Base-by-base conservation (phyloP, 805 yeast genomes). In the Kodamaea leandrae region DNA sequence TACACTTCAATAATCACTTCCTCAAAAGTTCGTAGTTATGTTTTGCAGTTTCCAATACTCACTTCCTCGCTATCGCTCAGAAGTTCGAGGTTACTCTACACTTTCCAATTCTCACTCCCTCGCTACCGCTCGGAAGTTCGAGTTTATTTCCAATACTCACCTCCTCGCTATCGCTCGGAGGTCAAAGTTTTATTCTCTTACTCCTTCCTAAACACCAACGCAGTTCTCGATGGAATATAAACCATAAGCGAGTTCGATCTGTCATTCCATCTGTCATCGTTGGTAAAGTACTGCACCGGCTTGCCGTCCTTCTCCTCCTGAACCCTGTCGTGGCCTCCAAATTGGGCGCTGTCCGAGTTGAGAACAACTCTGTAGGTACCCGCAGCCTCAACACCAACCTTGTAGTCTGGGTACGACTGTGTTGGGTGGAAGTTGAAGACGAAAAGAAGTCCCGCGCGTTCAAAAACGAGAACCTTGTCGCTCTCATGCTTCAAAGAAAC, bases 351-450 rank as follows among this genome's bases (percentile, higher is more conserved):
- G 56, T 91, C 99, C 2, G 90, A 72, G 55, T 85, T 84, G 53
- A 93, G 68, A 20, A 86, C 81, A 37, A 90, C 72, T 49, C 72
- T 74, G 61, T 91, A 91, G 37, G 68, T 69, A 6, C 98, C 99
- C 0, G 91, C 72, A 9, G 54, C 66, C 19, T 91, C 89, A 15
- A 87, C 86, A n/a, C 99, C 98, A 36, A 91, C 72, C 57, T 95
- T 78, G 66, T 90, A 91, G 63, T 88, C 96, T 2, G 86, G 71
- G 62, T 71, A 91, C 2, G 95, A 85, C 42, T 86, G 68, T 0
- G 84, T 76, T 23, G 96, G 95, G 63, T 91, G 87, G 74, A 93
- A 87, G 63, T 93, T 91, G 73, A 90, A 89, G 21, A 90, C 72
- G 54, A 91, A 93, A 37, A 93, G 56, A 23, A 87, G 72, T 0